Conservation (phyloP, 148 eudicot species). For the Dianthus caryophyllus region DNA sequence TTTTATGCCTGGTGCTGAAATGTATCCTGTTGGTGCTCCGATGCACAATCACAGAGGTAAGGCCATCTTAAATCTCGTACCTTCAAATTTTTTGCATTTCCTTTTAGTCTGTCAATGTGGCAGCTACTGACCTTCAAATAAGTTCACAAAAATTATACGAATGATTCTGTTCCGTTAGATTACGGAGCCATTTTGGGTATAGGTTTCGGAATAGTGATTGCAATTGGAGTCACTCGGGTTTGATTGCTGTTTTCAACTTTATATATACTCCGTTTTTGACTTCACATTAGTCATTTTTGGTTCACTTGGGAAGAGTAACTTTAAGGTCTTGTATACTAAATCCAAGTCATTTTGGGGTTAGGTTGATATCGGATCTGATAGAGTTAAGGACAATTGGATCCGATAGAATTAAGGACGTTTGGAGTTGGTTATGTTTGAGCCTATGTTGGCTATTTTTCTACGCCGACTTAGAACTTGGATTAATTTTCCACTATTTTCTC, state of each 20-base stretch:
- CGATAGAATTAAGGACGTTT: too few relatives aligned
- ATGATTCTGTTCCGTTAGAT: too few relatives aligned
- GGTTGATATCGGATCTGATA: background rate
- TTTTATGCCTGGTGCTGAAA: background rate
- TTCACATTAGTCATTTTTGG: too few relatives aligned
- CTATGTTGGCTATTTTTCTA: too few relatives aligned
- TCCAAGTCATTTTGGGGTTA: background rate
- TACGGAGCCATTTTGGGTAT: background rate
- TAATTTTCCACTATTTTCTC: too few relatives aligned
- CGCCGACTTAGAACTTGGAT: background rate
- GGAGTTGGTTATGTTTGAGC: too few relatives aligned
- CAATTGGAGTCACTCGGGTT: background rate
- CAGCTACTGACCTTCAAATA: background rate
- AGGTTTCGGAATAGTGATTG: background rate
- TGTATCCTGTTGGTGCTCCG: constrained; percentile 3
- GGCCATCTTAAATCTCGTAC: background rate
- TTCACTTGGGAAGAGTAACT: background rate
- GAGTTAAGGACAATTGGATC: too few relatives aligned
- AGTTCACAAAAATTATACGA: too few relatives aligned
- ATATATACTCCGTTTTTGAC: too few relatives aligned
- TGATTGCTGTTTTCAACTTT: background rate
- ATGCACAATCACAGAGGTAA: background rate
- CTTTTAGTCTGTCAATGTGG: background rate
- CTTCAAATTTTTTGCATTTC: background rate
- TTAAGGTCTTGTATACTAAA: background rate